phyloP scores from a whole-genome alignment of 768 basidiomycete genomes.

The Phallus indusiatus region DNA sequence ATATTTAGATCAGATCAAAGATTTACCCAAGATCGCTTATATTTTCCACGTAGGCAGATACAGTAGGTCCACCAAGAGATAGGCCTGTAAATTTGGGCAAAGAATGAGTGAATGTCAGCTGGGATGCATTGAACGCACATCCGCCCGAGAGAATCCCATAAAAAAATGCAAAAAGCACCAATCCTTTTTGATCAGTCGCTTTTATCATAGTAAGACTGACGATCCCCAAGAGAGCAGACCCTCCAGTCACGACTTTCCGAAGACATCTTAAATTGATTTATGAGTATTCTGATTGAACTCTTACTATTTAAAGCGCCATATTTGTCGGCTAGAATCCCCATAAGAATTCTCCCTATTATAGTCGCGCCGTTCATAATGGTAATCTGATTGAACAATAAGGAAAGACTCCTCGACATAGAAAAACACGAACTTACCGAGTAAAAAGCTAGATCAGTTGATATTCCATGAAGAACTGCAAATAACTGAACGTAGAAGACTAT shows the following conservation, averaged over 20 bases:
- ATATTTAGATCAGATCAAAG: not conserved
- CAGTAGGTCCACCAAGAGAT: not conserved
- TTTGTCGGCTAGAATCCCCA: constrained; percentile 43
- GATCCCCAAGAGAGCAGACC: constrained; percentile 14
- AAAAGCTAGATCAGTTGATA: constrained; percentile 3
- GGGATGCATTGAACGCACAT: constrained; percentile 24
- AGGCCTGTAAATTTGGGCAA: not conserved
- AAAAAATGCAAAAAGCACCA: constrained; percentile 32
- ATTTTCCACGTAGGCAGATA: not conserved
- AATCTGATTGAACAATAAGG: not conserved
- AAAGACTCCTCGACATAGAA: too few relatives aligned
- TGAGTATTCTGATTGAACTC: constrained; percentile 4
- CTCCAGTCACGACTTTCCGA: too few relatives aligned
- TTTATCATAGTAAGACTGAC: constrained; percentile 41
- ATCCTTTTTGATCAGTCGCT: constrained; percentile 24
- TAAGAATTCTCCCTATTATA: constrained; percentile 45
- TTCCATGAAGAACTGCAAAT: constrained; percentile 5
- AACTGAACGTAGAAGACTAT: constrained; percentile 12
- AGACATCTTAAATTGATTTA: too few relatives aligned
- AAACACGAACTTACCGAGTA: constrained; percentile 1
- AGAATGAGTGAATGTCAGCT: not conserved
- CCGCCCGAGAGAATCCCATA: constrained; percentile 42
- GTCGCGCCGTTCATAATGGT: constrained; percentile 21
- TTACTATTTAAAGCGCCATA: constrained; percentile 44
- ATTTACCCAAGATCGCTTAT: constrained; percentile 4